Percentiles rank a stretch among this genome's conserved stretches.
phyloP scores from a whole-genome alignment of 345 rosid genomes.

The Sisymbrium altissimum region DNA sequence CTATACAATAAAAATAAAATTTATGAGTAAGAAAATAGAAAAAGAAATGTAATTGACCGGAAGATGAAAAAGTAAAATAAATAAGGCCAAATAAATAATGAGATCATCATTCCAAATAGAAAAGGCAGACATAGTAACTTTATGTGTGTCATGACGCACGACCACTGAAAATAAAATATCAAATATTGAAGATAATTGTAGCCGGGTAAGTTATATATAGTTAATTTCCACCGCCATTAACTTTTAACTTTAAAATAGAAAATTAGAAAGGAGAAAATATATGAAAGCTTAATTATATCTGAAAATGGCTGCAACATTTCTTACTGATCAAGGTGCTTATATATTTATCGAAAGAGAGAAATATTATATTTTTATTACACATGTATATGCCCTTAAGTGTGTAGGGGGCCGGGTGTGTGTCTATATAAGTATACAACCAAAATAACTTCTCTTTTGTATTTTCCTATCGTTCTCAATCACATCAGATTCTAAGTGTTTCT shows the following conservation, averaged over 20 bases:
- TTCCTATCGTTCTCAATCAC: constrained; percentile 10
- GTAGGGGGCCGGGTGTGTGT: neutral
- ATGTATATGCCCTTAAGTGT: neutral
- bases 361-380: neutral
- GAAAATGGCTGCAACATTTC: constrained; percentile 21
- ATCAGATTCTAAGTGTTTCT: constrained; percentile 6
- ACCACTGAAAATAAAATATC: constrained; percentile 1
- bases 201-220: neutral
- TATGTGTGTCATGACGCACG: constrained; percentile 73
- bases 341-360: neutral
- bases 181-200: neutral
- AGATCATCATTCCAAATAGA: constrained; percentile 68
- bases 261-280: neutral
- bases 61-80: neutral
- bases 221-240: constrained; percentile 18
- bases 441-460: constrained; percentile 20
- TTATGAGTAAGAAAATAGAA: neutral
- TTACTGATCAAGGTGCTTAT: constrained; percentile 16
- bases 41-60: neutral
- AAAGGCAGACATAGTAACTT: constrained; percentile 52
- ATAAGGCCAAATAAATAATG: constrained; percentile 46
- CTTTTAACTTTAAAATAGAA: neutral
- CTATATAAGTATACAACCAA: constrained; percentile 24
- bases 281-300: neutral
- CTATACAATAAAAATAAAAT: neutral